A percentile compares a stretch with the other conserved stretches of the same genome.
Conservation (phyloP, 2,329 filamentous ascomycete species). For the Botrytis byssoidea region DNA sequence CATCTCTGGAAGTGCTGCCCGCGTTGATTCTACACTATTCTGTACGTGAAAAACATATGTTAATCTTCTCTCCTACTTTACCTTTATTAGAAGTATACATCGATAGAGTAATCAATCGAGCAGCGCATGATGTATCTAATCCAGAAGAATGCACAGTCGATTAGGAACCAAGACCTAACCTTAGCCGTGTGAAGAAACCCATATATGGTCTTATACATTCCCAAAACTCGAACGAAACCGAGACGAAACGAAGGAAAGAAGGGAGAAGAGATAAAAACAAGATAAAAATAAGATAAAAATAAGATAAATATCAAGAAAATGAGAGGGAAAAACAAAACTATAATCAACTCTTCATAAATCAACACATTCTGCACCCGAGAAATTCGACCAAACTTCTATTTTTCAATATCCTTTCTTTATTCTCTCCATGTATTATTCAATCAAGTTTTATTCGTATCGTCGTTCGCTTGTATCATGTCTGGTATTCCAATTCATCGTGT, state of each 20-base stretch:
- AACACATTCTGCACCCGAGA: background rate
- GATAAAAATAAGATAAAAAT: too few species aligned
- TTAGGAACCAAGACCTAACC: background rate
- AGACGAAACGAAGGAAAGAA: too few species aligned
- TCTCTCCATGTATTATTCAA: background rate
- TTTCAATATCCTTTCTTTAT: accelerated
- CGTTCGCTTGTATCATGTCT: background rate
- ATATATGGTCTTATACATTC: too few species aligned
- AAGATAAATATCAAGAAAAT: too few species aligned
- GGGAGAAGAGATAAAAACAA: background rate
- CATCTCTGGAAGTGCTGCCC: too few species aligned
- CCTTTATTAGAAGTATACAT: background rate
- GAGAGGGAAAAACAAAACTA: too few species aligned
- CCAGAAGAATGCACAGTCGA: background rate
- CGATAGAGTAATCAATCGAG: background rate
- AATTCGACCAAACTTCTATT: background rate
- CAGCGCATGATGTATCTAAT: background rate
- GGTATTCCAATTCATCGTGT: background rate
- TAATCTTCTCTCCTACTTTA: background rate
- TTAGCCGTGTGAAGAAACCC: background rate
- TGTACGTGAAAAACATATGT: too few species aligned
- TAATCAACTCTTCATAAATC: too few species aligned
- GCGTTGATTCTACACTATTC: too few species aligned
- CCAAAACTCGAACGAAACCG: too few species aligned
- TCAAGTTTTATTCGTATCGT: accelerated